These are phyloP conservation scores for Ormosia emarginata DNA, from an alignment of 306 rosid genomes.

Conservation along the genomic window DNA sequence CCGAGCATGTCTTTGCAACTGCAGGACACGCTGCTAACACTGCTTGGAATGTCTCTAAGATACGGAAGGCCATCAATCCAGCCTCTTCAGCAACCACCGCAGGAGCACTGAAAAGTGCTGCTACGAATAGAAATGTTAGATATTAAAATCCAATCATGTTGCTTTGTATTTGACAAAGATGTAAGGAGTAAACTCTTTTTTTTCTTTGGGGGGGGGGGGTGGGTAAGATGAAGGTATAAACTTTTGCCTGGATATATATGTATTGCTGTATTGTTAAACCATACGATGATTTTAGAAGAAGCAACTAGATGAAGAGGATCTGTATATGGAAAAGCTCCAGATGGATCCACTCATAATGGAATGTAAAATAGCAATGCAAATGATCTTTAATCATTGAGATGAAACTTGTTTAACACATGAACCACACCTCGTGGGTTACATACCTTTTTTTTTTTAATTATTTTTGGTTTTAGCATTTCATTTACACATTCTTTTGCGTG, in stretches of 20 bases:
- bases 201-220: too few species aligned
- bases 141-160: constrained; percentile 9
- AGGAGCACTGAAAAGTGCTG: constrained; percentile 56
- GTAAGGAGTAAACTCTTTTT: not conserved
- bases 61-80: constrained; percentile 79
- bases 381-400: too few species aligned
- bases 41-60: constrained; percentile 84
- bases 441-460: too few species aligned
- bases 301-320: not conserved
- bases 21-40: constrained; percentile 75
- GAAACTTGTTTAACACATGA: not conserved
- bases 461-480: too few species aligned
- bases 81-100: constrained; percentile 54
- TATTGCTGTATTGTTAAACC: not conserved
- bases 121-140: constrained; percentile 11
- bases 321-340: not conserved
- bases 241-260: not conserved
- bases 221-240: too few species aligned
- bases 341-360: not conserved
- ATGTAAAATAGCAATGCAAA: not conserved
- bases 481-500: too few species aligned
- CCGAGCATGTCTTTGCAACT: constrained; percentile 67
- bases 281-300: not conserved
- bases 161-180: not conserved
- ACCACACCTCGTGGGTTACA: not conserved